Evolutionary conservation across 441 rosid species (phyloP), one percentile per base, ranked within the genome.

Genomic region (Manihot esculenta): DNA sequence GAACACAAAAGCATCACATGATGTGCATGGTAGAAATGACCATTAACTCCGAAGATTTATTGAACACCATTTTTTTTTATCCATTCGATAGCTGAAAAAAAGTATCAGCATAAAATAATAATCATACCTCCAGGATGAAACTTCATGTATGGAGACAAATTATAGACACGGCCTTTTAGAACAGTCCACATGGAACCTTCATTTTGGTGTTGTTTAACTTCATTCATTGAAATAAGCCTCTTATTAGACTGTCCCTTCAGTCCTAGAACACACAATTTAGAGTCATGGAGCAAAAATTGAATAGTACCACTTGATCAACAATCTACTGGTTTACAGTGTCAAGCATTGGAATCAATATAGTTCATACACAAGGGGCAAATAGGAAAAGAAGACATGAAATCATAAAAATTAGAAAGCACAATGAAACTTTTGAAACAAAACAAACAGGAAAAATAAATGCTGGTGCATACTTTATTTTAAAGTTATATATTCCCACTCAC

Each of bases 111-210:
- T 18, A 64, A 73, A n/a, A 20, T 33, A 27, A 47, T 23, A 53
- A 10, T 17, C 73, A 23, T 77, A 88, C 97, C 98, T 84, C 99
- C 98, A 4, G 96, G 98, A 80, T 93, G 99, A 78, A 93, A 93
- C 68, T 88, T 95, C 98, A 91, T 88, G 75, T 88, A 93, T 45
- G 99, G 97, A 1, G 90, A 76, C 76, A 91, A 74, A 89, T 95
- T 91, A 82, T 95, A 93, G 1, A 89, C 97, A 2, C 82, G 90
- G 18, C 98, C 96, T 84, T 91, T 91, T 64, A 95, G 75, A 56
- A 93, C 95, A 61, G 96, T 91, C 99, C 98, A 91, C 97, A 89
- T 91, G 12, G 92, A 86, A 76, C 90, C 97, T 79, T 86, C 97
- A 38, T 70, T 63, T 79, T 72, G 80, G 69, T 91, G 92, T 77